Percentiles rank a stretch among this genome's conserved stretches.
Conservation (phyloP, 225 moss, liverwort and hornwort genomes). For the Pleurozium schreberi region DNA sequence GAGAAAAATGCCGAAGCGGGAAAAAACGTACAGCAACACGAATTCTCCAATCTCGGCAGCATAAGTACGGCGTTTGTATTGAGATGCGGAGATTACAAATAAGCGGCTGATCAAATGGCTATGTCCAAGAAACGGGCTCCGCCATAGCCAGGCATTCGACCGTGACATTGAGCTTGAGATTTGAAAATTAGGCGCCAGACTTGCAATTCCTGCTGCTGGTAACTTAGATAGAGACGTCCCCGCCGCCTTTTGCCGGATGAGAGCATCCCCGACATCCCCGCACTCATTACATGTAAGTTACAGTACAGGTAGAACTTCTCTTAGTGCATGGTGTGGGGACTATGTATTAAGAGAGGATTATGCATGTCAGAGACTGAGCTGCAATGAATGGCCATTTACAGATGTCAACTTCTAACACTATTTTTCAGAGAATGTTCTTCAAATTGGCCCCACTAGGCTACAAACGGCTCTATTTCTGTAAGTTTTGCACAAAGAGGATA, state of each 20-base stretch:
- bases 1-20: neutral
- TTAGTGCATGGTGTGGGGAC: no score
- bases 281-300: no score
- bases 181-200: neutral
- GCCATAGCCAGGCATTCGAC: neutral
- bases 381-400: no score
- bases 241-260: neutral
- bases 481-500: no score
- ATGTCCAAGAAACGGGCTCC: neutral
- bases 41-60: neutral
- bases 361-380: no score
- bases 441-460: no score
- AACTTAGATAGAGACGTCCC: neutral
- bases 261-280: neutral
- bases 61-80: no score
- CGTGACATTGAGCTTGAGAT: neutral
- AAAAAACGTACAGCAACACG: neutral
- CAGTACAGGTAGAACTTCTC: no score
- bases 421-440: no score
- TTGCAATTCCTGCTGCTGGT: neutral
- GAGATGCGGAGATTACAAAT: neutral
- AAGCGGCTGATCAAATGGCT: neutral
- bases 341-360: no score
- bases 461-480: no score
- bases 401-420: no score